Percentiles rank a stretch among this genome's conserved stretches.
phyloP scores from a whole-genome alignment of 2,329 filamentous ascomycete species.

The Xylariales sp. region DNA sequence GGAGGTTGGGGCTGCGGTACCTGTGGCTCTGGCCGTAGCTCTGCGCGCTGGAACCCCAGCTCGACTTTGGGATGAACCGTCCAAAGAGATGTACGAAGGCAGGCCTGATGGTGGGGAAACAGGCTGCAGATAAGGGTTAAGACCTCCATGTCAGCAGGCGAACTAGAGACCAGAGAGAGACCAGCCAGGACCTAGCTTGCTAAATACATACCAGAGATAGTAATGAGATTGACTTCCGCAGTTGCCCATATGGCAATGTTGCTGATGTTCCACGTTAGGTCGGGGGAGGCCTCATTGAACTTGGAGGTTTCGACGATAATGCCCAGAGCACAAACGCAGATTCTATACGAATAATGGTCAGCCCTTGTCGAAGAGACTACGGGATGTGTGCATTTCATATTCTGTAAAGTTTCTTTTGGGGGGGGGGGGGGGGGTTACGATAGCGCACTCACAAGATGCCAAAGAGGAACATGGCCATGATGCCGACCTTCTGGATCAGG shows the following conservation, averaged over 20 bases:
- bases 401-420: too few species aligned
- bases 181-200: neutral
- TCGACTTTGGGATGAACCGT: constrained; percentile 1
- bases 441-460: constrained; percentile 5
- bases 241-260: constrained; percentile 5
- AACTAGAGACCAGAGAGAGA: too few species aligned
- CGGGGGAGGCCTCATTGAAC: neutral
- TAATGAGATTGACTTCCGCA: constrained; percentile 4
- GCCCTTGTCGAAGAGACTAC: too few species aligned
- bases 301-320: constrained; percentile 5
- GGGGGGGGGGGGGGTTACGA: too few species aligned
- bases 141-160: neutral
- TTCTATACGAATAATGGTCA: neutral
- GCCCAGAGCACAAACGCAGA: constrained; percentile 2
- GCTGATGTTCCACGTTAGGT: constrained; percentile 4
- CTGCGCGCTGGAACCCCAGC: constrained; percentile 1
- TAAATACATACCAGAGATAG: neutral
- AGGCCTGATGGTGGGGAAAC: constrained; percentile 1
- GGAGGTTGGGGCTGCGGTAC: neutral
- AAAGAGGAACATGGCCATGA: constrained; percentile 8
- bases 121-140: neutral
- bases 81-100: constrained; percentile 3
- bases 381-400: too few species aligned
- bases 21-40: constrained; percentile 2
- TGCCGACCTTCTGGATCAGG: neutral